These are phyloP conservation scores for Leucosporidium scottii DNA, from an alignment of 768 basidiomycete species.

Conservation along the genomic window DNA sequence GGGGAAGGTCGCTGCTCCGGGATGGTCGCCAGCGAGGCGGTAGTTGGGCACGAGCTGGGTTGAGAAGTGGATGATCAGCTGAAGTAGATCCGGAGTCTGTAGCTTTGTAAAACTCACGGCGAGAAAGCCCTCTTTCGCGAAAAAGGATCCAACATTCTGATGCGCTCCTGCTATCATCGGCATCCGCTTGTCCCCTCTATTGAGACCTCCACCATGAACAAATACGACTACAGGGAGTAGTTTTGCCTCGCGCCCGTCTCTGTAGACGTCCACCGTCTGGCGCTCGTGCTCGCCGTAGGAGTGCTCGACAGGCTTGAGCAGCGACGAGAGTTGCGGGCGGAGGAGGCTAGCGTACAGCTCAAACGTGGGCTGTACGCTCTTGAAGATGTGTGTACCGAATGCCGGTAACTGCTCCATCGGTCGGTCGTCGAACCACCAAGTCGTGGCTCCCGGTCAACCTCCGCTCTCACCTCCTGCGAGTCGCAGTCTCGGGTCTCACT, in stretches of 20 bases:
- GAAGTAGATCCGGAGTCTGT: neutral
- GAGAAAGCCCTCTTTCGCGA: neutral
- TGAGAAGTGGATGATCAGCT: neutral
- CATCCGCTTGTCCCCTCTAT: neutral
- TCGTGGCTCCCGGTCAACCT: too few species aligned
- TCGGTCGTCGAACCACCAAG: too few species aligned
- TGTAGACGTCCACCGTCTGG: neutral
- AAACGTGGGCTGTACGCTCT: too few species aligned
- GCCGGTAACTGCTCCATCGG: too few species aligned
- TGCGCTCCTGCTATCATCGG: neutral
- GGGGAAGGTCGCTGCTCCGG: neutral
- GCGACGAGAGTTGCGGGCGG: too few species aligned
- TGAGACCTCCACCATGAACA: neutral
- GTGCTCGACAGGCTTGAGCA: too few species aligned
- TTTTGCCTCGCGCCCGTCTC: neutral
- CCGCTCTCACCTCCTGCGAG: too few species aligned
- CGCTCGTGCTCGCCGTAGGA: neutral
- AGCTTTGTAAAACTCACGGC: neutral
- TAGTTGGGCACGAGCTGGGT: slow-evolving; percentile 1
- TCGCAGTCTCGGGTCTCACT: too few species aligned
- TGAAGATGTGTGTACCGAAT: too few species aligned
- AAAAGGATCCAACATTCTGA: neutral
- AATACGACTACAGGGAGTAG: neutral
- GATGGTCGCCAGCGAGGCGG: neutral
- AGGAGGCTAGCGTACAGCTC: too few species aligned